These are phyloP conservation scores for Withania somnifera DNA, from an alignment of 305 asterid species.

Conservation along the genomic window DNA sequence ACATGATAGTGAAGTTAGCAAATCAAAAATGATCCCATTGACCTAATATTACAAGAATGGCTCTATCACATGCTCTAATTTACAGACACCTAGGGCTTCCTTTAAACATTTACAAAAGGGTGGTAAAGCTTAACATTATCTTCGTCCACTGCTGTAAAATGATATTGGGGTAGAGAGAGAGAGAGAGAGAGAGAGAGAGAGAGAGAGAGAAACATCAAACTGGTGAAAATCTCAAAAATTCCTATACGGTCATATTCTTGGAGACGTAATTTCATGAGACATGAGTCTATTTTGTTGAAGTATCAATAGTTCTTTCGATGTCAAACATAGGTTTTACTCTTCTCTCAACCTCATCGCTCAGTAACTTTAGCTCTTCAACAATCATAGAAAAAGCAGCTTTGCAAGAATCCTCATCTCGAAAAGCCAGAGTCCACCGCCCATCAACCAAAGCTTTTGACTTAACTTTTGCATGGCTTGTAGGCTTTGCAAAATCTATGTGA, in stretches of 20 bases:
- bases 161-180: background rate
- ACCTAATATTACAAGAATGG: constrained; percentile 36
- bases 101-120: constrained; percentile 27
- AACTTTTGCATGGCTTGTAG: constrained; percentile 35
- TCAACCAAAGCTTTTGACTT: constrained; percentile 70
- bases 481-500: constrained; percentile 30
- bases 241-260: constrained; percentile 24
- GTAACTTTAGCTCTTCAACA: constrained; percentile 52
- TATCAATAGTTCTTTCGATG: constrained; percentile 26
- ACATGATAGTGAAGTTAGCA: constrained; percentile 5
- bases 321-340: constrained; percentile 55
- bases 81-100: constrained; percentile 35
- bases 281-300: constrained; percentile 12
- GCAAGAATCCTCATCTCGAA: constrained; percentile 73
- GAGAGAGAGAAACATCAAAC: background rate
- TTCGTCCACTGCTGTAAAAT: constrained; percentile 24
- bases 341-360: constrained; percentile 50
- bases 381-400: constrained; percentile 55
- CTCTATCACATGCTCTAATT: constrained; percentile 27
- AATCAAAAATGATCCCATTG: background rate
- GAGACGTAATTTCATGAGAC: constrained; percentile 16
- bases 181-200: background rate
- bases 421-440: constrained; percentile 97
- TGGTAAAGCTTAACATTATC: constrained; percentile 17
- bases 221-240: constrained; percentile 13